Conservation (phyloP, 2,329 filamentous ascomycete genomes). For the Cladosporium velox region DNA sequence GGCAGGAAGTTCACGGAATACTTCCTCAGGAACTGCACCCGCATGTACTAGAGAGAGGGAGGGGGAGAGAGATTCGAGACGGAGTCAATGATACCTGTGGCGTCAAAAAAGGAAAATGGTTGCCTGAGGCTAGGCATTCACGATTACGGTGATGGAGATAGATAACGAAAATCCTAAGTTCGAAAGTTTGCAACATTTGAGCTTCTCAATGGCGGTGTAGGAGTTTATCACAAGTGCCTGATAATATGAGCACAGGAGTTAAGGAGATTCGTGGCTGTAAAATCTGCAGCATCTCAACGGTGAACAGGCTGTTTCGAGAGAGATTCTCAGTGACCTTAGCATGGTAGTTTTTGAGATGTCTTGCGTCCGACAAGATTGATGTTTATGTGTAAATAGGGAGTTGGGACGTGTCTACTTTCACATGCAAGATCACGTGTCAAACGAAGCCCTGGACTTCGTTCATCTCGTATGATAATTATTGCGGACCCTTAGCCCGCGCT, state of each 20-base stretch:
- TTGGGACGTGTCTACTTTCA: not conserved
- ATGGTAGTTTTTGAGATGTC: not conserved
- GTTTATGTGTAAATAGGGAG: not conserved
- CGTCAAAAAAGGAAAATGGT: not conserved
- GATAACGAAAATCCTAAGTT: not conserved
- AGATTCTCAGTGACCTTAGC: not conserved
- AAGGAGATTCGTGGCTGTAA: not conserved
- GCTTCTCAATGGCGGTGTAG: not conserved
- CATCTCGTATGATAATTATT: slow-evolving; percentile 1
- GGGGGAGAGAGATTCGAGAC: not conserved
- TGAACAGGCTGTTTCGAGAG: not conserved
- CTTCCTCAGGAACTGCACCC: slow-evolving; percentile 95
- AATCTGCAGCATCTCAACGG: not conserved
- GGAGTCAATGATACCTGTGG: not conserved
- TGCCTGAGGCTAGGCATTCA: not conserved
- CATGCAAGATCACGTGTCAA: slow-evolving; percentile 1
- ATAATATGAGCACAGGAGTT: not conserved
- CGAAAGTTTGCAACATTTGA: not conserved
- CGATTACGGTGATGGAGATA: not conserved
- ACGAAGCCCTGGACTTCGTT: not conserved
- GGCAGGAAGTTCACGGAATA: slow-evolving; percentile 96
- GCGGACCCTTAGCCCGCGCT: slow-evolving; percentile 3
- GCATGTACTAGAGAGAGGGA: slow-evolving; percentile 72
- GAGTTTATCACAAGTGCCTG: not conserved
- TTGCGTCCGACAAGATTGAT: not conserved